Evolutionary conservation across 2,329 filamentous ascomycete species (phyloP).

Genomic region (Thyridium curvatum): DNA sequence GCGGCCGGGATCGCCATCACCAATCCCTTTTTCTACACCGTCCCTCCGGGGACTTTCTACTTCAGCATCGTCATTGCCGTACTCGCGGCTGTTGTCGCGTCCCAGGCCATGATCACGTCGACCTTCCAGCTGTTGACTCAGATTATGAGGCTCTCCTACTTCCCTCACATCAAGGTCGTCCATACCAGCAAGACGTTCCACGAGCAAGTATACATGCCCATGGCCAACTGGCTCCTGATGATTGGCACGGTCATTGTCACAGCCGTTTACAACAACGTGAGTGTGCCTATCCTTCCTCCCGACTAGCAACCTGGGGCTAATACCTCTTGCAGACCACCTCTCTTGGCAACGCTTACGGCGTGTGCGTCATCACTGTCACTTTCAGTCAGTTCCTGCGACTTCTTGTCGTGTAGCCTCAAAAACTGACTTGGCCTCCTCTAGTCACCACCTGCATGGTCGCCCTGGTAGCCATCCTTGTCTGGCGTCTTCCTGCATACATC

Average conservation of each 20-base stretch:
- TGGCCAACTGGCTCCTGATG: constrained; percentile 74
- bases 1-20: constrained; percentile 56
- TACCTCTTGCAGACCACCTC: constrained; percentile 55
- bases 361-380: constrained; percentile 75
- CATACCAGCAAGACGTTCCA: constrained; percentile 67
- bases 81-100: constrained; percentile 67
- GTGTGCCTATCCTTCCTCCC: too few relatives aligned
- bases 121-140: constrained; percentile 66
- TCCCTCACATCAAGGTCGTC: constrained; percentile 67
- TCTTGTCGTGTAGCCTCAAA: too few relatives aligned
- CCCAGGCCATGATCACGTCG: constrained; percentile 72
- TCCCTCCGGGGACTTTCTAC: constrained; percentile 62
- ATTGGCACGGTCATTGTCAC: constrained; percentile 69
- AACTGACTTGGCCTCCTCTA: too few relatives aligned
- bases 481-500: constrained; percentile 55
- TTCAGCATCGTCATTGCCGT: constrained; percentile 61
- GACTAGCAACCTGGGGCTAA: too few relatives aligned
- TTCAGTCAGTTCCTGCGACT: too few relatives aligned
- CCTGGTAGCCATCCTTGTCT: constrained; percentile 65
- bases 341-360: constrained; percentile 69
- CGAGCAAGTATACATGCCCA: constrained; percentile 70
- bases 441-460: constrained; percentile 71
- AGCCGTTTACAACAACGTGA: constrained; percentile 66
- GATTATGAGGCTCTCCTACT: constrained; percentile 66
- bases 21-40: constrained; percentile 69